Evolutionary conservation across 805 yeast genomes (phyloP).

Genomic region (Yarrowia keelungensis): DNA sequence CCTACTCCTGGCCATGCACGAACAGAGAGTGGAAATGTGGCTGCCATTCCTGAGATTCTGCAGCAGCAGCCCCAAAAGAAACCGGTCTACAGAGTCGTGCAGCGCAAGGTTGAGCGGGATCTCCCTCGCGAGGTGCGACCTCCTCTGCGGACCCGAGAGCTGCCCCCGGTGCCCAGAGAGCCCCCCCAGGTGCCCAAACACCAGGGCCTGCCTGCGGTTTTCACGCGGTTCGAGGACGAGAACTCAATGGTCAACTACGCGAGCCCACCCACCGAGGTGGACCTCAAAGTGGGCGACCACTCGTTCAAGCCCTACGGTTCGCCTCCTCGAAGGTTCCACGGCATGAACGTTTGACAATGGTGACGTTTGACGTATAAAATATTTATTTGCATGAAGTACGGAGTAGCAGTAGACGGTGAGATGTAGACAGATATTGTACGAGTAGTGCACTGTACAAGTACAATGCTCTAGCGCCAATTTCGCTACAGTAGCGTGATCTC

Average conservation of each 20-base stretch:
- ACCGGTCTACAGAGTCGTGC: constrained; percentile 10
- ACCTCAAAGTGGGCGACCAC: constrained; percentile 39
- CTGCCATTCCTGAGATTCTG: constrained; percentile 18
- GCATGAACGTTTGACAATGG: constrained; percentile 36
- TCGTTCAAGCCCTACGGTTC: constrained; percentile 42
- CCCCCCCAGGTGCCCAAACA: constrained; percentile 6
- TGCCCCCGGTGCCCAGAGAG: constrained; percentile 23
- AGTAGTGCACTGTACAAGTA: too few species aligned
- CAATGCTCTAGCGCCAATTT: too few species aligned
- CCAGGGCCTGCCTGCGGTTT: constrained; percentile 25
- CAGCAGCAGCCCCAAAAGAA: constrained; percentile 24
- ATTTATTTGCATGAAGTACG: constrained; percentile 13
- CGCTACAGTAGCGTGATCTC: too few species aligned
- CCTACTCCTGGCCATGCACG: constrained; percentile 30
- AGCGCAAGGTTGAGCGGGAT: background rate
- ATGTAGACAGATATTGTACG: too few species aligned
- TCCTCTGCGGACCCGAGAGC: constrained; percentile 3
- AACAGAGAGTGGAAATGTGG: constrained; percentile 24
- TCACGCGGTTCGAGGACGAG: constrained; percentile 35
- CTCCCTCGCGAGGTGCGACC: constrained; percentile 1
- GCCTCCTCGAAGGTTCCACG: constrained; percentile 41
- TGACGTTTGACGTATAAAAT: constrained; percentile 21
- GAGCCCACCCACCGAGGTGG: constrained; percentile 6
- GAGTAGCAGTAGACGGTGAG: too few species aligned
- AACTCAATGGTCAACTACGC: constrained; percentile 35